Conservation (phyloP, 345 rosid genomes). For the Rhizophora apiculata region DNA sequence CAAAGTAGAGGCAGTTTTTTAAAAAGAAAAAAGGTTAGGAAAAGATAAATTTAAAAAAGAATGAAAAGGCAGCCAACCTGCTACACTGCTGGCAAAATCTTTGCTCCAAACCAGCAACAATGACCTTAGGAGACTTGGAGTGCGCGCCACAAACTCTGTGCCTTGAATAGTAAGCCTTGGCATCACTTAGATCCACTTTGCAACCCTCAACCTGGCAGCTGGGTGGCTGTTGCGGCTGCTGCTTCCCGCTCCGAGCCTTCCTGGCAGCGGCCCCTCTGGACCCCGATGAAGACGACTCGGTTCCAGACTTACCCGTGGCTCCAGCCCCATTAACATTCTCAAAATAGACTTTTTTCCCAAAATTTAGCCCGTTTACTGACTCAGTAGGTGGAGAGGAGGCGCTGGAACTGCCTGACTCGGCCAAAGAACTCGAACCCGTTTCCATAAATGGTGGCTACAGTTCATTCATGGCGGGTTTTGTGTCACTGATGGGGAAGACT, state of each 20-base stretch:
- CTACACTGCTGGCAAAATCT: conserved; percentile 99
- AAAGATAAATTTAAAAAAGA: neutral
- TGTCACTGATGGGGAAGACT: neutral
- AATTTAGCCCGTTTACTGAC: conserved; percentile 63
- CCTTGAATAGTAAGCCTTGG: conserved; percentile 85
- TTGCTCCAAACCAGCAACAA: conserved; percentile 79
- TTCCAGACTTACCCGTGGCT: conserved; percentile 7
- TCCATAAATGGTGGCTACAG: conserved; percentile 39
- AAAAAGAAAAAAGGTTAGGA: neutral
- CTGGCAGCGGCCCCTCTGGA: conserved; percentile 26
- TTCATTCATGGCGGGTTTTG: conserved; percentile 1
- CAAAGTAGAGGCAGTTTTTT: neutral
- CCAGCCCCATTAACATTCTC: conserved; percentile 45
- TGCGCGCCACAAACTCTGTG: conserved; percentile 88
- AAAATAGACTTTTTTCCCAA: conserved; percentile 75
- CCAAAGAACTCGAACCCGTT: conserved; percentile 57
- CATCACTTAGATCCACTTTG: conserved; percentile 85
- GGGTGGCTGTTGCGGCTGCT: conserved; percentile 38
- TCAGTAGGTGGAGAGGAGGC: conserved; percentile 37
- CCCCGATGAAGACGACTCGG: conserved; percentile 36
- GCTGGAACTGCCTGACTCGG: conserved; percentile 43
- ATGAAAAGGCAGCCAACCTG: conserved; percentile 44
- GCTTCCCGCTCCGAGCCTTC: conserved; percentile 31
- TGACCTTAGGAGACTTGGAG: conserved; percentile 74
- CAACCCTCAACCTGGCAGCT: conserved; percentile 98